Evolutionary conservation across 345 rosid species (phyloP).

Genomic region (Ceriops zippeliana): DNA sequence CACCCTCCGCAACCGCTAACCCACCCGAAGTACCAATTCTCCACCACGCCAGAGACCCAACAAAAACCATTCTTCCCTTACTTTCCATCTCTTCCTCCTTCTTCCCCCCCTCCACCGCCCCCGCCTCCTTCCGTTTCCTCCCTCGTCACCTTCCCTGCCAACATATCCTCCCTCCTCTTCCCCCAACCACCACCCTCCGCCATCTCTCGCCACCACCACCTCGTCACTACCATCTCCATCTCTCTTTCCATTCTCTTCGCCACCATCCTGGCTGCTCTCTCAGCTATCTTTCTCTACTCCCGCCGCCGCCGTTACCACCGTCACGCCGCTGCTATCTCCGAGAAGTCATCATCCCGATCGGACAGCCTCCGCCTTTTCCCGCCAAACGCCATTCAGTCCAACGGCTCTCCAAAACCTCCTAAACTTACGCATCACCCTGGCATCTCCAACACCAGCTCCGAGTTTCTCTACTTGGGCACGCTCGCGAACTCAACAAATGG

Average conservation of each 20-base stretch:
- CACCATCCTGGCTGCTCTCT: constrained; percentile 41
- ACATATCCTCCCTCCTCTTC: constrained; percentile 71
- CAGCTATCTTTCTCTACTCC: constrained; percentile 41
- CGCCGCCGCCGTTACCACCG: constrained; percentile 34
- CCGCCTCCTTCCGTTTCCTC: constrained; percentile 41
- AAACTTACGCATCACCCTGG: constrained; percentile 21
- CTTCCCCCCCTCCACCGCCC: neutral
- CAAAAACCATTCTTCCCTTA: constrained; percentile 48
- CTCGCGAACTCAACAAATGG: constrained; percentile 44
- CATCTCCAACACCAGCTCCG: constrained; percentile 47
- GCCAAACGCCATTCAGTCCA: constrained; percentile 58
- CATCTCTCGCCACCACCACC: constrained; percentile 34
- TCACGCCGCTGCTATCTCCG: constrained; percentile 23
- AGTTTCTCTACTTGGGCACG: constrained; percentile 88
- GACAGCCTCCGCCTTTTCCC: constrained; percentile 72
- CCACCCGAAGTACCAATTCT: constrained; percentile 51
- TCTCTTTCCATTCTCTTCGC: constrained; percentile 49
- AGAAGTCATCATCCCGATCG: constrained; percentile 39
- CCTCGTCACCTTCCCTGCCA: constrained; percentile 83
- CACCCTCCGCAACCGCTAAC: constrained; percentile 35
- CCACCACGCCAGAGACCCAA: constrained; percentile 35
- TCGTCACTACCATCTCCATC: constrained; percentile 33
- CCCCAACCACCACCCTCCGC: constrained; percentile 45
- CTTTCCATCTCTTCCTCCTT: constrained; percentile 31
- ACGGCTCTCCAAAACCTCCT: constrained; percentile 34